Evolutionary conservation across 2,329 filamentous ascomycete genomes (phyloP).

Genomic region (Pseudogymnoascus destructans): DNA sequence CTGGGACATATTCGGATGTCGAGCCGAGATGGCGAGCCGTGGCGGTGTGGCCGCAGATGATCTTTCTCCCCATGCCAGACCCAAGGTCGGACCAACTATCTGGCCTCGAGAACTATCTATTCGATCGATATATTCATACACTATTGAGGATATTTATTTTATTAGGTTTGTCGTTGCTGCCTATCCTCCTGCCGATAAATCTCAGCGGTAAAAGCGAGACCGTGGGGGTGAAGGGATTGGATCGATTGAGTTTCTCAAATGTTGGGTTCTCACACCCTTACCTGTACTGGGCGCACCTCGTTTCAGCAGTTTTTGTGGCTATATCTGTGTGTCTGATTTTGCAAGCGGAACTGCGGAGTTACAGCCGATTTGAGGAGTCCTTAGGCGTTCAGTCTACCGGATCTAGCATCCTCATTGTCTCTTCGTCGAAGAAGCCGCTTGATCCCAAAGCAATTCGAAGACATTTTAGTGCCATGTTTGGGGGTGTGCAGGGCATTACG

Average conservation of each 20-base stretch:
- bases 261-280: conserved; percentile 47
- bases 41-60: conserved; percentile 3
- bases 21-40: conserved; percentile 11
- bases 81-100: conserved; percentile 7
- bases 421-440: conserved; percentile 78
- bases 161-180: conserved; percentile 60
- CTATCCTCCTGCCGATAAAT: conserved; percentile 77
- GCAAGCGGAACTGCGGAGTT: conserved; percentile 32
- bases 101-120: conserved; percentile 69
- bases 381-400: conserved; percentile 61
- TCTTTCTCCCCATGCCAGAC: conserved; percentile 12
- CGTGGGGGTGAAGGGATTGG: conserved; percentile 48
- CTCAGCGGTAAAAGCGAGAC: conserved; percentile 51
- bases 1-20: conserved; percentile 5
- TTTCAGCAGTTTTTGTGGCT: conserved; percentile 63
- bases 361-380: conserved; percentile 64
- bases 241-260: conserved; percentile 75
- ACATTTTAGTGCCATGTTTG: conserved; percentile 84
- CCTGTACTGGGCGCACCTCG: conserved; percentile 67
- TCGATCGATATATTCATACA: conserved; percentile 71
- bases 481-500: conserved; percentile 85
- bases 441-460: conserved; percentile 63
- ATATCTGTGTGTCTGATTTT: conserved; percentile 70
- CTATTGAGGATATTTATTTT: conserved; percentile 82
- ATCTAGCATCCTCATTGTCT: conserved; percentile 66